phyloP scores from a whole-genome alignment of 805 yeast species.

The Candida nonsorbophila region DNA sequence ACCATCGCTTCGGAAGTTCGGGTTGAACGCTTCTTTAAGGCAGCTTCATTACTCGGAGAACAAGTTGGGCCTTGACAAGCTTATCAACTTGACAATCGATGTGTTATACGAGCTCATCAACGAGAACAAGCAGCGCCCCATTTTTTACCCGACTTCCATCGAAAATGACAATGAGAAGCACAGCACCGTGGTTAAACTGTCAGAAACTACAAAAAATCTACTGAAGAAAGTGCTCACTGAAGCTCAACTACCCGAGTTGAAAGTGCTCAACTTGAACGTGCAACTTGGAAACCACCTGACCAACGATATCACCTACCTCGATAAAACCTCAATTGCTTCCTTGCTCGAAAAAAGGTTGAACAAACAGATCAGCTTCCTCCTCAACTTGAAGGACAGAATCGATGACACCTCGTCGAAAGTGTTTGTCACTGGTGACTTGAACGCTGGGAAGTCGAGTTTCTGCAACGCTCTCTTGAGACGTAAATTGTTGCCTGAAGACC shows the following conservation, averaged over 20 bases:
- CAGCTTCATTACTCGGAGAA: slow-evolving; percentile 77
- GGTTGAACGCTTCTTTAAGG: slow-evolving; percentile 52
- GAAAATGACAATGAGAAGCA: slow-evolving; percentile 26
- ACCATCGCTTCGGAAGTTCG: slow-evolving; percentile 8
- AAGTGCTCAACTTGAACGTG: slow-evolving; percentile 58
- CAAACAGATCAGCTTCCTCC: slow-evolving; percentile 62
- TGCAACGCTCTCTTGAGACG: slow-evolving; percentile 85
- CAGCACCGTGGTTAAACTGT: too few species aligned
- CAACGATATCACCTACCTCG: slow-evolving; percentile 48
- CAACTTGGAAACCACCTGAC: slow-evolving; percentile 42
- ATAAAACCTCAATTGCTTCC: slow-evolving; percentile 62
- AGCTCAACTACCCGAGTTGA: slow-evolving; percentile 38
- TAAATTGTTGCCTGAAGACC: slow-evolving; percentile 86
- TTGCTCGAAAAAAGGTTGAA: slow-evolving; percentile 64
- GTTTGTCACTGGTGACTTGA: slow-evolving; percentile 92
- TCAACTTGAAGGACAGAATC: slow-evolving; percentile 71
- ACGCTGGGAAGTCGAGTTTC: slow-evolving; percentile 93
- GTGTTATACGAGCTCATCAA: slow-evolving; percentile 44
- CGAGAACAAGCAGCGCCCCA: slow-evolving; percentile 59
- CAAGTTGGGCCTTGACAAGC: slow-evolving; percentile 57
- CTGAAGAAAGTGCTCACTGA: slow-evolving; percentile 5
- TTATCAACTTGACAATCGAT: slow-evolving; percentile 49
- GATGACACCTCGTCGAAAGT: slow-evolving; percentile 92
- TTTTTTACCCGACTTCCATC: slow-evolving; percentile 52
- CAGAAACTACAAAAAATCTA: too few species aligned